Percentiles rank a stretch among this genome's conserved stretches.
Evolutionary conservation across 2,329 filamentous ascomycete species (phyloP).

Genomic region (Cladophialophora chaetospira): DNA sequence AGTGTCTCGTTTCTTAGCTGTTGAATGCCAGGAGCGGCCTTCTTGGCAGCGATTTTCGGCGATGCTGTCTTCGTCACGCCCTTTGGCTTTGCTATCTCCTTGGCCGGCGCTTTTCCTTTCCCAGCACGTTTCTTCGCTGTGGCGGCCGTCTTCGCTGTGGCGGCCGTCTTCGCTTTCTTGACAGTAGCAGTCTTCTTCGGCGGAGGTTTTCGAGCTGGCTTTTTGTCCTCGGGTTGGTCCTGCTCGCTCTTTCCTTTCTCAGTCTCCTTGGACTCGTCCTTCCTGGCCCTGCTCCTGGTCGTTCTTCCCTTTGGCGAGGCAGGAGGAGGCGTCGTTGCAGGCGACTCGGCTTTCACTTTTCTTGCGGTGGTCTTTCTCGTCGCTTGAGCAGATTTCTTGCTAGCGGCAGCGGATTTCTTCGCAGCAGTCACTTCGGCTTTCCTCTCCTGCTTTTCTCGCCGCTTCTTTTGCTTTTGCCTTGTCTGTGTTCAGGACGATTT

Average conservation of each 20-base stretch:
- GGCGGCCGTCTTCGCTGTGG: background rate
- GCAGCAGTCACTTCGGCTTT: too few species aligned
- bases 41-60: background rate
- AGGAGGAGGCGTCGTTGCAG: background rate
- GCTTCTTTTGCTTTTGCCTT: too few species aligned
- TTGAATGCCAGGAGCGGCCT: background rate
- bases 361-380: background rate
- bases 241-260: too few species aligned
- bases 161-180: background rate
- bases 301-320: background rate
- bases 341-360: background rate
- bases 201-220: background rate
- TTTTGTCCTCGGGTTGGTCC: background rate
- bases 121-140: background rate
- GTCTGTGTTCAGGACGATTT: too few species aligned
- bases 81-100: background rate
- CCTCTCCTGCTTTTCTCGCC: too few species aligned
- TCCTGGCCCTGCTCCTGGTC: background rate
- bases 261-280: background rate
- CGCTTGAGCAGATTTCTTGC: background rate
- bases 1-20: background rate
- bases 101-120: conserved; percentile 6
- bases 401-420: too few species aligned
- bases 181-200: background rate
- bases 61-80: background rate